These are phyloP conservation scores for Cercospora berteroae DNA, from an alignment of 2,329 filamentous ascomycete genomes.

Conservation along the genomic window DNA sequence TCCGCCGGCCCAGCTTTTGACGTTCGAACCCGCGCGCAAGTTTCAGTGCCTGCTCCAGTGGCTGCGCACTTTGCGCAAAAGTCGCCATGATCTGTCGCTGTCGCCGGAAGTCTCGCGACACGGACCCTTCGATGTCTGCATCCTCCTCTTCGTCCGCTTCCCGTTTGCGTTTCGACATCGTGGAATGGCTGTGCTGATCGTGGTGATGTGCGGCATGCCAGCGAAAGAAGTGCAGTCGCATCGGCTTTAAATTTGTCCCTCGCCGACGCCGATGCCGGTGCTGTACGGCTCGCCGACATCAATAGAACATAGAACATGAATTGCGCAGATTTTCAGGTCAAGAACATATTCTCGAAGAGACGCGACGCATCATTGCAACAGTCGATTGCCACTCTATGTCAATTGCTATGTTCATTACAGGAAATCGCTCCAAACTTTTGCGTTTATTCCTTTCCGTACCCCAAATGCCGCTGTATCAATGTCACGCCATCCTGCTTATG, in stretches of 20 bases:
- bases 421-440: conserved; percentile 3
- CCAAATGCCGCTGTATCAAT: conserved; percentile 1
- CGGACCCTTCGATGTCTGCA: conserved; percentile 32
- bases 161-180: conserved; percentile 18
- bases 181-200: neutral
- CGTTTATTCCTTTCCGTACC: neutral
- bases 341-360: neutral
- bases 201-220: neutral
- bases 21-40: conserved; percentile 72
- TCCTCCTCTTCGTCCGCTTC: conserved; percentile 6
- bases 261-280: neutral
- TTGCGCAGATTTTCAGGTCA: neutral
- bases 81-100: conserved; percentile 25
- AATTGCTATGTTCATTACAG: neutral
- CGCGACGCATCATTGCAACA: neutral
- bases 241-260: neutral
- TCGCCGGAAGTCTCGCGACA: conserved; percentile 19
- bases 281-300: neutral
- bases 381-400: neutral
- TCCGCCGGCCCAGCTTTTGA: conserved; percentile 66
- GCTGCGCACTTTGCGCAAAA: conserved; percentile 51
- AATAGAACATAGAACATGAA: neutral
- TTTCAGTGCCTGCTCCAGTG: conserved; percentile 67
- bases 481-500: conserved; percentile 17
- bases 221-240: neutral